phyloP scores from a whole-genome alignment of 495 filamentous ascomycete species.

The Penicillium pulvis region DNA sequence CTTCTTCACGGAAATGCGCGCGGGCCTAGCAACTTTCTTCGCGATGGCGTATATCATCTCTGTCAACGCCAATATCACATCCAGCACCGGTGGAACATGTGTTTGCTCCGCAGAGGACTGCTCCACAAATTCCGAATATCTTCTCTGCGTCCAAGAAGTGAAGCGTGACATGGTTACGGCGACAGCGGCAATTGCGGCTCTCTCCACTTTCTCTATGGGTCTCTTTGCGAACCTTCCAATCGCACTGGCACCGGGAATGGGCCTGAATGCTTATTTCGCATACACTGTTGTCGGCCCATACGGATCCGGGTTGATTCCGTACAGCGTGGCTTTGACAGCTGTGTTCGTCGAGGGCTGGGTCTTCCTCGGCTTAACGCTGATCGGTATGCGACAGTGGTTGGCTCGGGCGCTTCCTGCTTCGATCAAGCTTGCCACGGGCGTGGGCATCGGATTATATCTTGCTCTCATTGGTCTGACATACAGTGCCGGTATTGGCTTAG shows the following conservation, averaged over 20 bases:
- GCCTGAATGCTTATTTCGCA: slow-evolving; percentile 81
- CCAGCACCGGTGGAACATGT: slow-evolving; percentile 69
- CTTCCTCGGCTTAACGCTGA: slow-evolving; percentile 66
- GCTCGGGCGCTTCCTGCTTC: slow-evolving; percentile 73
- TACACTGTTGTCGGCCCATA: slow-evolving; percentile 79
- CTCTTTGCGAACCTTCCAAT: slow-evolving; percentile 72
- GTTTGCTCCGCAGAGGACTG: slow-evolving; percentile 63
- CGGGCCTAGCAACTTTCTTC: slow-evolving; percentile 80
- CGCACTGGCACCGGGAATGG: slow-evolving; percentile 79
- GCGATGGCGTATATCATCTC: slow-evolving; percentile 86
- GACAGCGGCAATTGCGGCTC: slow-evolving; percentile 73
- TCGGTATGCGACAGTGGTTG: slow-evolving; percentile 82
- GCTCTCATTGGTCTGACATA: slow-evolving; percentile 80
- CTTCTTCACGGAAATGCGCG: slow-evolving; percentile 79
- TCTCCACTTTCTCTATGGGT: slow-evolving; percentile 74
- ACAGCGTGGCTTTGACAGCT: slow-evolving; percentile 70
- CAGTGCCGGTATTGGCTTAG: slow-evolving; percentile 73
- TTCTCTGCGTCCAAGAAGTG: slow-evolving; percentile 64
- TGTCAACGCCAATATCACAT: slow-evolving; percentile 70
- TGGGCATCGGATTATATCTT: slow-evolving; percentile 79
- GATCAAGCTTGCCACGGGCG: slow-evolving; percentile 82
- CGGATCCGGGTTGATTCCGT: slow-evolving; percentile 66
- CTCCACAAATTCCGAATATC: slow-evolving; percentile 57
- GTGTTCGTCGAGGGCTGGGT: slow-evolving; percentile 83
- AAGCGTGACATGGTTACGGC: slow-evolving; percentile 78